phyloP scores from a whole-genome alignment of 2,329 filamentous ascomycete species.

The Magnaporthiopsis poae region DNA sequence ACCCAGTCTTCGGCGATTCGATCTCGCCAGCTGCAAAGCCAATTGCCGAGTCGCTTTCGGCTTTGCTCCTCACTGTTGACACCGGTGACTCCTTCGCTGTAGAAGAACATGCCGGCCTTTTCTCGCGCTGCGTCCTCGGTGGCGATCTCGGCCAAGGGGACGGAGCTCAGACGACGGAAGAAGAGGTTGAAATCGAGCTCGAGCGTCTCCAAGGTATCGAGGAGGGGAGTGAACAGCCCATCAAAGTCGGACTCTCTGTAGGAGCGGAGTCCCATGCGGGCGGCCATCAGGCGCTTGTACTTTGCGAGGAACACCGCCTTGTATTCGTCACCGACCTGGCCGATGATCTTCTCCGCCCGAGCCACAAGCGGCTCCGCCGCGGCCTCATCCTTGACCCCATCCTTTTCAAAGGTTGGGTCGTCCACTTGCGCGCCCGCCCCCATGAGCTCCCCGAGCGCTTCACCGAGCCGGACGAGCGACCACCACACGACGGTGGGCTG shows the following conservation, averaged over 20 bases:
- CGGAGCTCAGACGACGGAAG: slow-evolving; percentile 65
- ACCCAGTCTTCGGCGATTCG: slow-evolving; percentile 69
- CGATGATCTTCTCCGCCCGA: slow-evolving; percentile 76
- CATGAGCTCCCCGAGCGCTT: slow-evolving; percentile 78
- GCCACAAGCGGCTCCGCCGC: slow-evolving; percentile 60
- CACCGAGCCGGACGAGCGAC: slow-evolving; percentile 87
- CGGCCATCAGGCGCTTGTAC: slow-evolving; percentile 77
- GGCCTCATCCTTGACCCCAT: slow-evolving; percentile 62
- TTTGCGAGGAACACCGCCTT: slow-evolving; percentile 78
- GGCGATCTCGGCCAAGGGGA: slow-evolving; percentile 54
- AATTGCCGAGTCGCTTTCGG: slow-evolving; percentile 58
- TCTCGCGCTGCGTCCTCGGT: slow-evolving; percentile 54
- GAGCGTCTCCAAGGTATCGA: slow-evolving; percentile 71
- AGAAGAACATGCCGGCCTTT: slow-evolving; percentile 68
- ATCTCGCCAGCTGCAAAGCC: slow-evolving; percentile 70
- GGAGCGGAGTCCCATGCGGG: slow-evolving; percentile 64
- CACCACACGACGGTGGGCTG: slow-evolving; percentile 97
- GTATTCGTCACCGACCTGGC: slow-evolving; percentile 73
- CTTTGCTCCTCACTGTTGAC: slow-evolving; percentile 52
- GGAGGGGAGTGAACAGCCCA: slow-evolving; percentile 64
- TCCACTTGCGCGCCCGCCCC: slow-evolving; percentile 68
- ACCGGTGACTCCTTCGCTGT: slow-evolving; percentile 57
- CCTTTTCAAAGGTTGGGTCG: slow-evolving; percentile 55
- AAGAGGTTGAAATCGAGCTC: slow-evolving; percentile 92
- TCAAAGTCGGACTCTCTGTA: slow-evolving; percentile 69